Evolutionary conservation across 164 flowering plant genomes (phyloP), one percentile per base, ranked within the genome.

Genomic region (Amborella trichopoda): DNA sequence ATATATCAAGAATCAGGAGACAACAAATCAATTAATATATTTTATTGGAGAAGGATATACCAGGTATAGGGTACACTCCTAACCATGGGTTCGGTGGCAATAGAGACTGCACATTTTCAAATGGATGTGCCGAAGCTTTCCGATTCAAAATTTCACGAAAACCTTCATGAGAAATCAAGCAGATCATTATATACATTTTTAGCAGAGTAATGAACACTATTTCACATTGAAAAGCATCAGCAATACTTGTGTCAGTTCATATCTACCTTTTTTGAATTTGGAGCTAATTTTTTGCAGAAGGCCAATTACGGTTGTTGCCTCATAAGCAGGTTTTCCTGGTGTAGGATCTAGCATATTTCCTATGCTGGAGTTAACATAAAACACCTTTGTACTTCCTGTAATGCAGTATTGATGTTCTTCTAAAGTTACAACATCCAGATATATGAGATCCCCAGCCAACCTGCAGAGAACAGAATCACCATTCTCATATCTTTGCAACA

Each of bases 401-500:
- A 93, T 71, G 55, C 95, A 88, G 27, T 62, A 68, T 22, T 72
- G 77, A 49, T 71, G 70, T n/a, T 89, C 94, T 63, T 93, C 96
- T 63, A 88, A 55, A 14, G 91, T 83, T 36, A 72, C 54, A 4
- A 93, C 78, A 67, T 93, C 99, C 66, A 93, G 54, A 68, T 93
- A 93, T 55, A 88, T 74, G 65, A 93, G 70, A 75, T 93, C 99
- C 28, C 99, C 99, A 38, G 77, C 77, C 58, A 93, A 89, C 85
- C 99, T 93, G 80, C 28, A 55, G 12, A 44, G 26, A 44, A 37
- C n/a, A n/a, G n/a, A n/a, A n/a, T n/a, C n/a, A n/a, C n/a, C n/a
- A n/a, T n/a, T n/a, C n/a, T n/a, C n/a, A n/a, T n/a, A n/a, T n/a
- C n/a, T n/a, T n/a, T n/a, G n/a, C n/a, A n/a, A n/a, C n/a, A n/a